Conservation (phyloP, 2,329 filamentous ascomycete species). For the Canariomyces notabilis region DNA sequence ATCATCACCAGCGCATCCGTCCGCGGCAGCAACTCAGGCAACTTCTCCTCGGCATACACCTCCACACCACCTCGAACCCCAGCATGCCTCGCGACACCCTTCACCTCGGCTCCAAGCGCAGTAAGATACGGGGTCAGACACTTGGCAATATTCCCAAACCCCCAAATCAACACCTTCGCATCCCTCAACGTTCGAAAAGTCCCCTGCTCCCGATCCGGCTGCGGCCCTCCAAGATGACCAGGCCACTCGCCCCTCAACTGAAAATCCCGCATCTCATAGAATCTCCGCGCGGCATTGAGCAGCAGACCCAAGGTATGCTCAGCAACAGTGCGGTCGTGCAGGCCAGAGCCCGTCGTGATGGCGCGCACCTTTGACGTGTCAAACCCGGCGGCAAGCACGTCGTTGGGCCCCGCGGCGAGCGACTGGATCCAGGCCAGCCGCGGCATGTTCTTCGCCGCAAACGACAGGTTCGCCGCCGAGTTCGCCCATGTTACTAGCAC, state of each 20-base stretch:
- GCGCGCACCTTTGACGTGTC: slow-evolving; percentile 42
- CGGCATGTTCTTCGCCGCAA: slow-evolving; percentile 52
- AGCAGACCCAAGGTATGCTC: slow-evolving; percentile 59
- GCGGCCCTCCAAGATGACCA: slow-evolving; percentile 55
- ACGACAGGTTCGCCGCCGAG: slow-evolving; percentile 51
- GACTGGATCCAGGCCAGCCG: slow-evolving; percentile 56
- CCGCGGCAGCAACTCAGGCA: slow-evolving; percentile 48
- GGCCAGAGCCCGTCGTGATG: slow-evolving; percentile 59
- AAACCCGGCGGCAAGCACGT: slow-evolving; percentile 59
- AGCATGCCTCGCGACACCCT: slow-evolving; percentile 50
- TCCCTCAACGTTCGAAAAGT: slow-evolving; percentile 56
- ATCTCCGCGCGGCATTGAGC: slow-evolving; percentile 50
- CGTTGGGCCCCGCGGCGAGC: slow-evolving; percentile 61
- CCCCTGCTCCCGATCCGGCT: slow-evolving; percentile 52
- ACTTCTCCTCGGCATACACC: slow-evolving; percentile 50
- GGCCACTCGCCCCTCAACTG: slow-evolving; percentile 56
- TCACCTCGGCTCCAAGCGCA: slow-evolving; percentile 52
- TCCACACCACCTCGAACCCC: slow-evolving; percentile 56
- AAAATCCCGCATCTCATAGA: slow-evolving; percentile 59
- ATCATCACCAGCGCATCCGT: slow-evolving; percentile 67
- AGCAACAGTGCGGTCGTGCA: slow-evolving; percentile 61
- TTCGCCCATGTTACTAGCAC: slow-evolving; percentile 60
- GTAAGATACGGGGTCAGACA: slow-evolving; percentile 50
- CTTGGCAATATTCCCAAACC: slow-evolving; percentile 63
- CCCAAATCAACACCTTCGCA: slow-evolving; percentile 57